Base-by-base conservation (phyloP, 164 flowering plant species). In the Vitis rupestris region DNA sequence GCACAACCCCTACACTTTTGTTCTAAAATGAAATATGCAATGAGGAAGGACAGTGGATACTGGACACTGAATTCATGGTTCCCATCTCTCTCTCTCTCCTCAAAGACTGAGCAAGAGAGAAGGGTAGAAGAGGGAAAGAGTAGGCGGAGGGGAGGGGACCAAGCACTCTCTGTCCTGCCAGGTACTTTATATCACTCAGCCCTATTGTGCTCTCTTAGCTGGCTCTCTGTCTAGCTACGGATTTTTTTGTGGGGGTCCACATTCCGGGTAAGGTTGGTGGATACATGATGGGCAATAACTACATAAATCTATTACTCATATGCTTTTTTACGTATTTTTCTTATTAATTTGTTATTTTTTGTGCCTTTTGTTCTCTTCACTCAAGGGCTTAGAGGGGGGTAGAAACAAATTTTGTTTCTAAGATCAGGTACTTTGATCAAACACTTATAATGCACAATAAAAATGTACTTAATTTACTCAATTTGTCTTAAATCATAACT, bases 1-100 rank as follows among this genome's bases (percentile, higher is more conserved):
- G 27, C 27, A 0, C 27, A 23, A 23, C 27, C 27, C 27, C 44
- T 37, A 37, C 44, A 37, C 44, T 37, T 37, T 37, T 37, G 44
- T 37, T 37, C 44, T 37, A 6, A 37, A 37, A 37, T 6, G 44
- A 37, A 37, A 37, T 57, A 54, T 13, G 0, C 50, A 30, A 30
- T 53, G 27, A 23, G 66, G 54, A 27, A 10, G 47, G 51, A n/a
- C 29, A 55, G 60, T 68, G 37, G 50, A 47, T 8, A 52, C 13
- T 63, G 57, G 74, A 71, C 74, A 65, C 69, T 71, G 68, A 71
- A 64, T 71, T 71, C 74, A 56, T 62, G 47, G 74, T 47, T 71
- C 10, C 17, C 12, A n/a, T 16, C 29, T 9, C 27, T 47, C 52
- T 16, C 27, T n/a, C 23, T n/a, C 8, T n/a, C 59, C 19, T 50